A percentile compares a stretch with the other conserved stretches of the same genome.
Evolutionary conservation across 1,284 basidiomycete species (phyloP).

Genomic region (Apiotrichum brassicae): DNA sequence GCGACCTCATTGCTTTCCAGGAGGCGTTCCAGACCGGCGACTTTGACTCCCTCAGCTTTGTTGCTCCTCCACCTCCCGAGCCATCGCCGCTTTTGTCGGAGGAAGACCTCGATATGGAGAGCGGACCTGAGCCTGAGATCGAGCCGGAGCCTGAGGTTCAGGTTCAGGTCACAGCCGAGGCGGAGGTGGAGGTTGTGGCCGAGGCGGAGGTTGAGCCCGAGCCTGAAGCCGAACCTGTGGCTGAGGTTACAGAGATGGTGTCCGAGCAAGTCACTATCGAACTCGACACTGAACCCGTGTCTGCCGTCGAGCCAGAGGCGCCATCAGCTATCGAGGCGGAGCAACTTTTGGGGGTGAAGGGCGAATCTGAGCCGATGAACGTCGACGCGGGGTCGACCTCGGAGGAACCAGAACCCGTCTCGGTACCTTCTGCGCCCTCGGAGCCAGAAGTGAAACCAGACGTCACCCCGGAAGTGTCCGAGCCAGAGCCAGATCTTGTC

Average conservation of each 20-base stretch:
- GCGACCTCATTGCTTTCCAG: conserved; percentile 78
- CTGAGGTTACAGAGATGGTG: background rate
- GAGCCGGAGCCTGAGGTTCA: background rate
- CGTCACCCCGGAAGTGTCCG: background rate
- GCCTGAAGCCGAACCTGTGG: background rate
- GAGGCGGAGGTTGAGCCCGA: background rate
- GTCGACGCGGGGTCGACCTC: background rate
- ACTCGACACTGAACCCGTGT: background rate
- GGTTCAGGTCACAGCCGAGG: background rate
- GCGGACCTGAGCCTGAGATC: too few species aligned
- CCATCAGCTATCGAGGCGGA: too few species aligned
- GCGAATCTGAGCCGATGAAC: background rate
- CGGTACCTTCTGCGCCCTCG: background rate
- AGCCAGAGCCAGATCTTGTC: background rate
- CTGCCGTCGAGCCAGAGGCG: background rate
- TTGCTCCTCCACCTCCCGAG: background rate
- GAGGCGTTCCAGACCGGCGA: conserved; percentile 65
- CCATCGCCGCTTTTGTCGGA: too few species aligned
- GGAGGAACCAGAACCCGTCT: too few species aligned
- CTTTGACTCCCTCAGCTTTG: conserved; percentile 15
- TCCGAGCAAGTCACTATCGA: background rate
- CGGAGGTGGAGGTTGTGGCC: background rate
- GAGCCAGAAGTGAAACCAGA: background rate
- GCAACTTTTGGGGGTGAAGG: too few species aligned
- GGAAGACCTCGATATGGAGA: too few species aligned